Conservation (phyloP, 2,329 filamentous ascomycete species). For the Aureobasidium melanogenum region DNA sequence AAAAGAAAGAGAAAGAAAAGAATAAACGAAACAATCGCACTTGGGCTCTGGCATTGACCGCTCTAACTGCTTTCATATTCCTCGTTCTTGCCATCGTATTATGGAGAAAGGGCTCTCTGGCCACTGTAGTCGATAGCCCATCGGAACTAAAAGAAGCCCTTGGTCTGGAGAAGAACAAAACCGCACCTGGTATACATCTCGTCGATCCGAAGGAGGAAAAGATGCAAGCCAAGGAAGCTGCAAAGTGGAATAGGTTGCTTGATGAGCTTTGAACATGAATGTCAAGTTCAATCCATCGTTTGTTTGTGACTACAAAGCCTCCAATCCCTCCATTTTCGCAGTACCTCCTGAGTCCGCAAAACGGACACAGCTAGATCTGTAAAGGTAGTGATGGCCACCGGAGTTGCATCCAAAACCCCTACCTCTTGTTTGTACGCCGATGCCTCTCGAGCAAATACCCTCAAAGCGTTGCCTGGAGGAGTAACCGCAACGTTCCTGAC, state of each 20-base stretch:
- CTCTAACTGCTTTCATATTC: neutral
- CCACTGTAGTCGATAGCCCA: neutral
- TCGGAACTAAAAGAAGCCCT: conserved; percentile 9
- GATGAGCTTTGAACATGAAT: conserved; percentile 12
- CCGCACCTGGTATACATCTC: conserved; percentile 12
- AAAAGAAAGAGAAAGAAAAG: conserved; percentile 60
- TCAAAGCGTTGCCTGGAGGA: no score
- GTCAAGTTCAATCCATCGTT: neutral
- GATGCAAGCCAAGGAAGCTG: conserved; percentile 9
- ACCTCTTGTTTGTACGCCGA: no score
- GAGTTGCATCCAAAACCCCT: no score
- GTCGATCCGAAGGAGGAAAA: neutral
- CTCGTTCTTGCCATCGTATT: conserved; percentile 2
- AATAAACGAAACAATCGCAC: conserved; percentile 41
- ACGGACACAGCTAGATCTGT: no score
- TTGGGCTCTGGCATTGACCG: conserved; percentile 1
- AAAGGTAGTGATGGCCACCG: no score
- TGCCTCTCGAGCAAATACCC: no score
- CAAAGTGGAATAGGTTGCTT: conserved; percentile 12
- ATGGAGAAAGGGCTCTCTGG: conserved; percentile 10
- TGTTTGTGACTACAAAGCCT: neutral
- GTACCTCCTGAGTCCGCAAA: no score
- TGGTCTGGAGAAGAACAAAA: conserved; percentile 2
- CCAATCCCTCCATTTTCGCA: no score
- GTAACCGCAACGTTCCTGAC: no score